Conservation (phyloP, 441 rosid species). For the Jatropha podagrica region DNA sequence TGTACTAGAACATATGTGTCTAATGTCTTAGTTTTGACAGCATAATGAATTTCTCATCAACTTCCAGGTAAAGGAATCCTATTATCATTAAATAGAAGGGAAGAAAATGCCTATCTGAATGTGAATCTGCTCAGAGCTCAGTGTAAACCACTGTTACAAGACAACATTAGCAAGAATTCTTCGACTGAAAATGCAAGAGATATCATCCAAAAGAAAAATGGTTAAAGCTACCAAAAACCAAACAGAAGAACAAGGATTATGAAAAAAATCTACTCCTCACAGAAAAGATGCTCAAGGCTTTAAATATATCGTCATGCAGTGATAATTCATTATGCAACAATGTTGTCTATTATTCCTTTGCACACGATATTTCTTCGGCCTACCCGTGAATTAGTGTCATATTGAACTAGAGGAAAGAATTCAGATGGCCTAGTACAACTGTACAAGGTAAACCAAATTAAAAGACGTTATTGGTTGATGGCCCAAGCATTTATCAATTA, state of each 20-base stretch:
- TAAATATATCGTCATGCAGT: not conserved
- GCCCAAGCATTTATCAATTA: slow-evolving; percentile 1
- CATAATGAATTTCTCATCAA: not conserved
- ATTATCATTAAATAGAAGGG: not conserved
- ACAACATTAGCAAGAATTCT: not conserved
- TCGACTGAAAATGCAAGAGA: too few species aligned
- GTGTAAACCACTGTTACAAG: not conserved
- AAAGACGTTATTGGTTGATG: not conserved
- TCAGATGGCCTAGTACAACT: not conserved
- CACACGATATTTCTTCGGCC: not conserved
- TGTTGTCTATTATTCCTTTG: not conserved
- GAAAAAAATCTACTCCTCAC: not conserved
- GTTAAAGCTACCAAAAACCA: not conserved
- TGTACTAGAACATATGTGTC: not conserved
- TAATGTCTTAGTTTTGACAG: not conserved
- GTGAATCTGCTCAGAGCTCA: not conserved
- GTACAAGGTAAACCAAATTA: not conserved
- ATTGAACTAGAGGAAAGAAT: not conserved
- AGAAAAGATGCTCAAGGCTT: too few species aligned
- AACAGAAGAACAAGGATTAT: not conserved
- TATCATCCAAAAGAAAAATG: not conserved
- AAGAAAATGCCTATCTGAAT: not conserved
- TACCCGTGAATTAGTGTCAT: not conserved
- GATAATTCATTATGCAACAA: not conserved
- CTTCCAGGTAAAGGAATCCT: not conserved